Evolutionary conservation across 305 asterid species (phyloP).

Genomic region (Fraxinus platypoda): DNA sequence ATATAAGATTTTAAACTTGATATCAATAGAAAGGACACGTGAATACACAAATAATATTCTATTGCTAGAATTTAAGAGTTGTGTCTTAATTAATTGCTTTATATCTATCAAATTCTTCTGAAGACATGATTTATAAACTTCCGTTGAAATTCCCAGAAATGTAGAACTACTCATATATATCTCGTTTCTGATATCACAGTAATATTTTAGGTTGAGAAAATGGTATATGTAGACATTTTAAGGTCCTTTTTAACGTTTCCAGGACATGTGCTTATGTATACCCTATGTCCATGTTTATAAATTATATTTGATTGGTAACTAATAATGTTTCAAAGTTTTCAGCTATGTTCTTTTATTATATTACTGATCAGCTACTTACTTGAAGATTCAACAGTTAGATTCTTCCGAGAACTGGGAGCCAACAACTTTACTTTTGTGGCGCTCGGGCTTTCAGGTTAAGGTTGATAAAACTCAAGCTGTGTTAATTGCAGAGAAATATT

Average conservation of each 20-base stretch:
- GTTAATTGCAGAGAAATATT: slow-evolving; percentile 59
- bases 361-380: slow-evolving; percentile 16
- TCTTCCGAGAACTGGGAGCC: slow-evolving; percentile 87
- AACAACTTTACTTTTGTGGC: slow-evolving; percentile 54
- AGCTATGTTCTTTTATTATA: neutral
- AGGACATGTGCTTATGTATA: neutral
- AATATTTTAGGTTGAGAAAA: neutral
- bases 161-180: neutral
- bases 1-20: neutral
- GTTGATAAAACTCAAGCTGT: slow-evolving; percentile 59
- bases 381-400: slow-evolving; percentile 52
- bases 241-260: neutral
- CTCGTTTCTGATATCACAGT: neutral
- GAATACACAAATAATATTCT: neutral
- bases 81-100: neutral
- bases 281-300: neutral
- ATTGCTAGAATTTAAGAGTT: neutral
- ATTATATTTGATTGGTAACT: neutral
- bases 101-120: neutral
- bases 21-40: neutral
- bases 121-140: neutral
- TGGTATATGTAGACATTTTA: neutral
- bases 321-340: neutral
- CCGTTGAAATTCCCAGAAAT: neutral
- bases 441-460: slow-evolving; percentile 72